Evolutionary conservation across 2,329 filamentous ascomycete genomes (phyloP).

Genomic region (Trichocomaceae sp.): DNA sequence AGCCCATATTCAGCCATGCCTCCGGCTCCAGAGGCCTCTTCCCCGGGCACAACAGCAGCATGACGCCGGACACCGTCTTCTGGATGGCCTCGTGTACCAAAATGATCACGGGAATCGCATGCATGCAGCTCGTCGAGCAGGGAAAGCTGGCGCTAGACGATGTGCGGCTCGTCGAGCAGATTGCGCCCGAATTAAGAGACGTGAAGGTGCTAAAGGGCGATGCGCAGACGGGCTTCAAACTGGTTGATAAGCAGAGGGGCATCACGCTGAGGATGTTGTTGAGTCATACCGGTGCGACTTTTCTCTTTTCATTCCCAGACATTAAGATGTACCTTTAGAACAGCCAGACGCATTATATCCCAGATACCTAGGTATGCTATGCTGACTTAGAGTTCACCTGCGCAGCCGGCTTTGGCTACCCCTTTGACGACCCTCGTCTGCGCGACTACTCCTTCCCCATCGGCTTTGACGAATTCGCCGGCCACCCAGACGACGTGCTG

Average conservation of each 20-base stretch:
- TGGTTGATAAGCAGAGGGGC: constrained; percentile 33
- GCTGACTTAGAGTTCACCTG: background rate
- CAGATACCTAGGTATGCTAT: no score
- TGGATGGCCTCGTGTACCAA: constrained; percentile 56
- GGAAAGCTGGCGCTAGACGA: constrained; percentile 47
- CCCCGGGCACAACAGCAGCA: constrained; percentile 12
- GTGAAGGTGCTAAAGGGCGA: constrained; percentile 40
- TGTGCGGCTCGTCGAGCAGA: constrained; percentile 38
- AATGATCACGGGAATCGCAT: constrained; percentile 47
- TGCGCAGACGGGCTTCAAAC: constrained; percentile 18
- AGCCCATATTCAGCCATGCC: constrained; percentile 23
- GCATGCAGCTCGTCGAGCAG: constrained; percentile 54
- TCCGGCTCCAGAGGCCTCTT: constrained; percentile 21
- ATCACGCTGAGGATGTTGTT: constrained; percentile 49
- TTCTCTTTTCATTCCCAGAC: no score
- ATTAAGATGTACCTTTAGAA: no score
- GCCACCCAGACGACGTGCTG: constrained; percentile 47
- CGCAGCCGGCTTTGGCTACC: constrained; percentile 38
- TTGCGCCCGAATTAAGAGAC: constrained; percentile 44
- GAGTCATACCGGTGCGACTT: constrained; percentile 46
- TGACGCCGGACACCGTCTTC: constrained; percentile 25
- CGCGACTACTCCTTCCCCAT: constrained; percentile 38
- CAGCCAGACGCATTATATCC: no score
- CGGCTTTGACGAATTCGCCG: constrained; percentile 54
- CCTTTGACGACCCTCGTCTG: constrained; percentile 42